Base-by-base conservation (phyloP, 805 yeast genomes). In the Danielia oregonensis region DNA sequence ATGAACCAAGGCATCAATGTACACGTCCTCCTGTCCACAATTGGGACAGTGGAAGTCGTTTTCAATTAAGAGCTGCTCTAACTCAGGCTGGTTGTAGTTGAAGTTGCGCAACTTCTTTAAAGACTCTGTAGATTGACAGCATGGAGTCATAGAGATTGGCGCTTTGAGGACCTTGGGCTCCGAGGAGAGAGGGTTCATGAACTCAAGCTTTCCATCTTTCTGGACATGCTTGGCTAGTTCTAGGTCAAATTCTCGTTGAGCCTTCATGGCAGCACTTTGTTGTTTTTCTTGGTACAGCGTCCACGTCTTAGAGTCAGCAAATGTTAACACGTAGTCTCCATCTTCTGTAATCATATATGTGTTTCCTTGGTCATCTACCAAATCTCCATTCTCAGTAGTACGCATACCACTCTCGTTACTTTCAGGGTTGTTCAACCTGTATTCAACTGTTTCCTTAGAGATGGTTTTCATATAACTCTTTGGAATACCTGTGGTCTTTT, bases 401-500 rank as follows among this genome's bases (percentile, higher is more conserved):
- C 59, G 50, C 3, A 64, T 53, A 3, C 57, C 59, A 26, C 53
- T 55, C 11, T 51, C 53, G 9, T 53, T 49, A 21, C 52, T 48
- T 11, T 49, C 49, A 3, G 53, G 53, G 17, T 47, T 38, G 24
- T 51, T 72, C 35, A 62, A 77, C 29, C 76, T 83, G 25, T 51
- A 53, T 27, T 62, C 67, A 24, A 81, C 86, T 0, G 78, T 73
- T 17, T 91, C 91, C 54, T 85, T 85, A 12, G 85, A 86, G 6
- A 93, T 79, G 0, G 95, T 82, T 48, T 87, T 84, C 59, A 93
- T 76, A 59, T 87, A 87, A 22, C 94, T 82, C 59, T 82, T 84
- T 2, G 99, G 99, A 53, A 93, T 93, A 80, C 99, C 99, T 0
- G 97, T 93, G 0, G 97, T 89, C 49, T 95, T 75, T 49, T 86